Evolutionary conservation across 352 stramenopile species (phyloP), one percentile per base, ranked within the genome.

Genomic region (Phytophthora cactorum): DNA sequence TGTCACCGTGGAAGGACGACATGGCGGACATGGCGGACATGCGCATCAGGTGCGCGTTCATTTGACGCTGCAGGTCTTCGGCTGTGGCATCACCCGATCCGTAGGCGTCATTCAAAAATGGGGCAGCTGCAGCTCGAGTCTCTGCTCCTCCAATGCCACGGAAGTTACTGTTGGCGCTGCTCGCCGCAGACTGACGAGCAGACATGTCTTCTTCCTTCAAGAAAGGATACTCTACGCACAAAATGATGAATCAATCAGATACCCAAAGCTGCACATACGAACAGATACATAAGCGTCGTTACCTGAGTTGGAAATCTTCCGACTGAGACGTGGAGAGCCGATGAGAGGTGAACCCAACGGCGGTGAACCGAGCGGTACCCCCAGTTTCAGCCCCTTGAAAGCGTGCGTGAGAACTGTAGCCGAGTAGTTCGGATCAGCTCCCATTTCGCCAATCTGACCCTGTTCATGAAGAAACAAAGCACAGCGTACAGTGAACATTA

Each of bases 231-330:
- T 92, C 84, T 90, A 25, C 1, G 38, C 27, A 52, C 28, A 38
- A 29, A 4, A 29, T 15, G 11, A 55, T 25, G 17, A 44, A 41
- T n/a, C 7, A 12, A 43, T 60, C 11, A 66, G 50, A 34, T 49
- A 57, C 10, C 6, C 17, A 17, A 7, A 57, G 1, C 50, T 39
- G 51, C 49, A 7, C 4, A n/a, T 22, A 52, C 8, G 5, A 50
- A 29, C 5, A 54, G 6, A 55, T 17, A 45, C 28, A 53, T 43
- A 10, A 28, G n/a, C 6, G 15, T 44, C 34, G 25, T 22, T 74
- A 90, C 84, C 81, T 45, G 79, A 89, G 50, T 86, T 89, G 25
- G 82, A 89, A 29, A 89, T 86, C 3, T 83, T 88, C 6, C 81
- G 72, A 28, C 81, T 82, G 63, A 92, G 75, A 4, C 82, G 77